Evolutionary conservation across 345 rosid genomes (phyloP).

Genomic region (Eucalyptus cladocalyx): DNA sequence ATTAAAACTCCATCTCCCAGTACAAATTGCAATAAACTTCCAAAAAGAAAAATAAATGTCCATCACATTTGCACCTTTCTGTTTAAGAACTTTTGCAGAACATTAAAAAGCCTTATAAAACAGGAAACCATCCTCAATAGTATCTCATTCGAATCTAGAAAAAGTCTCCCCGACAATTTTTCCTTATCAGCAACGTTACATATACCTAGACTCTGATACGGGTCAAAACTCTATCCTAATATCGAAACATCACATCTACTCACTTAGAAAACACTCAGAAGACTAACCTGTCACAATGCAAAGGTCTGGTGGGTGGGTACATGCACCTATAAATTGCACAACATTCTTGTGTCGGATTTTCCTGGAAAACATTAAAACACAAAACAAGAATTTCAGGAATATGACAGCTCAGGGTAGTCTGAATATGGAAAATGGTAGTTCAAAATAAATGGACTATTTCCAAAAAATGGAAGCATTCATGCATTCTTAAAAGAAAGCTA

Average conservation of each 20-base stretch:
- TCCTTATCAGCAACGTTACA: neutral
- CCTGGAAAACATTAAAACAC: conserved; percentile 25
- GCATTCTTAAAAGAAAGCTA: neutral
- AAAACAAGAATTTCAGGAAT: neutral
- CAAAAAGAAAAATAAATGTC: neutral
- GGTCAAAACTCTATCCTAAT: neutral
- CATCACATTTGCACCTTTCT: neutral
- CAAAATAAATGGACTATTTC: neutral
- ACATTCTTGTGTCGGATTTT: conserved; percentile 91
- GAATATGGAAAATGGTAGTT: neutral
- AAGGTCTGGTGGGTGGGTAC: conserved; percentile 70
- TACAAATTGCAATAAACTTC: neutral
- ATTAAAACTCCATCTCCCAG: neutral
- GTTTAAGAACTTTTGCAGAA: neutral
- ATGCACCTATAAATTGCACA: conserved; percentile 92
- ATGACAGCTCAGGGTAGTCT: neutral
- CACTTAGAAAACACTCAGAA: neutral
- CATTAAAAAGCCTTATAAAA: neutral
- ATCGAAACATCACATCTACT: neutral
- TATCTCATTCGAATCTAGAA: neutral
- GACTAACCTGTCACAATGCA: conserved; percentile 89
- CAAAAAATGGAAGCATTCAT: neutral
- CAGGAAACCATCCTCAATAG: neutral
- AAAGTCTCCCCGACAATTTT: neutral
- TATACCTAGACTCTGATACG: neutral